A percentile compares a stretch with the other conserved stretches of the same genome.
These are phyloP conservation scores for Otatea glauca DNA, from an alignment of 176 grass and related monocot species.

Conservation along the genomic window DNA sequence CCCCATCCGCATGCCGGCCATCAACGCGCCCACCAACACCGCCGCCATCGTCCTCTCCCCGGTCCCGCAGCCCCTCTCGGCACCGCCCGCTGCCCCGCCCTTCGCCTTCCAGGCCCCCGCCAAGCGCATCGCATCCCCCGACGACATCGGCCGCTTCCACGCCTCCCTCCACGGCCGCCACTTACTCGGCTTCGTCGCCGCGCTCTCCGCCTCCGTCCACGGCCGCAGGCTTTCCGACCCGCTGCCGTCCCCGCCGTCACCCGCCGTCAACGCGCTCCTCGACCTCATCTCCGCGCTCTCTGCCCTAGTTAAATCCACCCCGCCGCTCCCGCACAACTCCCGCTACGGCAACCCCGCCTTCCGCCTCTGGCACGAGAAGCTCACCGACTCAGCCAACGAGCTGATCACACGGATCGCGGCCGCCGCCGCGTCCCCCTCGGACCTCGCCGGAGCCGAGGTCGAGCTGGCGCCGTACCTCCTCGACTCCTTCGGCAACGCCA, in stretches of 20 bases:
- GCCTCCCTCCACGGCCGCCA: conserved; percentile 69
- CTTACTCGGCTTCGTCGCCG: conserved; percentile 79
- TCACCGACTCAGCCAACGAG: conserved; percentile 44
- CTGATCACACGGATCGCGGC: conserved; percentile 55
- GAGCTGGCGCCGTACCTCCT: conserved; percentile 88
- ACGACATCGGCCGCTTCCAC: conserved; percentile 73
- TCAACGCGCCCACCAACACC: conserved; percentile 86
- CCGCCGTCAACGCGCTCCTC: conserved; percentile 56
- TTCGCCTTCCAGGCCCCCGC: conserved; percentile 58
- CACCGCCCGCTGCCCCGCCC: conserved; percentile 48
- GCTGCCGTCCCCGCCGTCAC: conserved; percentile 52
- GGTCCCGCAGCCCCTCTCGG: conserved; percentile 71
- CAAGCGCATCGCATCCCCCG: conserved; percentile 67
- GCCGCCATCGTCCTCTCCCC: conserved; percentile 74
- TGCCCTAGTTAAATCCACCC: conserved; percentile 63
- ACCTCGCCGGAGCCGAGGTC: conserved; percentile 52
- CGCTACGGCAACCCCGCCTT: conserved; percentile 94
- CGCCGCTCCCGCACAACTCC: conserved; percentile 65
- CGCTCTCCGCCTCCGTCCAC: conserved; percentile 74
- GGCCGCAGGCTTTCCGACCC: conserved; percentile 81
- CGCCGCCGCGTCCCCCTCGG: conserved; percentile 43
- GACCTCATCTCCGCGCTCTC: conserved; percentile 62
- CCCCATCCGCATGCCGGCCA: conserved; percentile 80
- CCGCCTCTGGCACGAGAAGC: conserved; percentile 80
- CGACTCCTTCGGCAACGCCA: conserved; percentile 87